Conservation (phyloP, 1,139 yeast species). For the Ogataea hybrid region DNA sequence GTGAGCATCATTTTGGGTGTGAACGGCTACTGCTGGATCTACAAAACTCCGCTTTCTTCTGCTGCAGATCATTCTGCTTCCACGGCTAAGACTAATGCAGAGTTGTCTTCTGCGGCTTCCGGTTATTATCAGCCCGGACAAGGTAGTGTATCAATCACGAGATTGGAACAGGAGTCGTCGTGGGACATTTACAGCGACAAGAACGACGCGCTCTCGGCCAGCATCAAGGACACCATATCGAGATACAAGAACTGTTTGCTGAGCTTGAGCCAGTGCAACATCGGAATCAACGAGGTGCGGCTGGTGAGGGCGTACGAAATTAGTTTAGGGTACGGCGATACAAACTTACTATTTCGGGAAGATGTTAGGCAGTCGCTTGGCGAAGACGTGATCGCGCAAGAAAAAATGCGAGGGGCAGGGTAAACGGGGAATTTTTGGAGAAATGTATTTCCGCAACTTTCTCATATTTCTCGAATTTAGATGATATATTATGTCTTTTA, state of each 20-base stretch:
- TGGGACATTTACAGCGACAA: conserved; percentile 94
- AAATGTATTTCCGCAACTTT: not conserved
- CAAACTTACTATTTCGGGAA: conserved; percentile 71
- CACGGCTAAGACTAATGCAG: conserved; percentile 36
- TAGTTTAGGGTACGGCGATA: conserved; percentile 71
- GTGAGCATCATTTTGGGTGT: conserved; percentile 90
- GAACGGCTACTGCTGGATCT: conserved; percentile 92
- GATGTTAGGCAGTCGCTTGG: conserved; percentile 76
- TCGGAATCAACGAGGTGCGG: conserved; percentile 83
- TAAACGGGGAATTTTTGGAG: conserved; percentile 1
- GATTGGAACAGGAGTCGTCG: conserved; percentile 90
- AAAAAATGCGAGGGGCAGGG: conserved; percentile 64
- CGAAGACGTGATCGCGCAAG: conserved; percentile 67
- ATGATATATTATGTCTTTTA: conserved; percentile 6
- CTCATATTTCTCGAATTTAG: not conserved
- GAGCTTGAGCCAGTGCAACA: conserved; percentile 76
- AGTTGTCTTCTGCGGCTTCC: conserved; percentile 39
- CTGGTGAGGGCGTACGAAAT: conserved; percentile 85
- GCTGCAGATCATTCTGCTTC: conserved; percentile 14
- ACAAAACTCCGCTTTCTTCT: conserved; percentile 53
- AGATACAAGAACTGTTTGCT: conserved; percentile 82
- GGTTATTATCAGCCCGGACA: conserved; percentile 52
- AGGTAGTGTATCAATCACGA: conserved; percentile 69
- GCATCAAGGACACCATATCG: conserved; percentile 70
- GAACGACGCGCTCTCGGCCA: conserved; percentile 67